Conservation (phyloP, 2,329 filamentous ascomycete genomes). For the Aspergillus sp. region DNA sequence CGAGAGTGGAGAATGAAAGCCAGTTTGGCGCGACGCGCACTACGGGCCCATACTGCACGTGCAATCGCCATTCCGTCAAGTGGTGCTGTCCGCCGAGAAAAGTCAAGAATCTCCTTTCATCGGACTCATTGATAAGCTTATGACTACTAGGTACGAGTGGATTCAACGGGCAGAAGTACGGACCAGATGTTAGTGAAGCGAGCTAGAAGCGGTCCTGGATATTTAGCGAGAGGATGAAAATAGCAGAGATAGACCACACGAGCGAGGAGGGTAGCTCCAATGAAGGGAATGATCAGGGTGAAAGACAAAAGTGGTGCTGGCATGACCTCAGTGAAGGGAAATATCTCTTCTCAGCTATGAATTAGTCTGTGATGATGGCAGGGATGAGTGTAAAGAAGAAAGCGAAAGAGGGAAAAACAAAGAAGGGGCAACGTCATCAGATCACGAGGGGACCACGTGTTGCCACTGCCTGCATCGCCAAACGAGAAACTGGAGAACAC, state of each 20-base stretch:
- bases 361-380: neutral
- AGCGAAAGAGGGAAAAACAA: neutral
- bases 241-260: constrained; percentile 15
- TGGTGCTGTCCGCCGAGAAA: neutral
- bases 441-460: neutral
- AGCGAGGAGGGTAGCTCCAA: neutral
- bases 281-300: neutral
- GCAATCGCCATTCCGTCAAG: neutral
- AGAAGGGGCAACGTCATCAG: neutral
- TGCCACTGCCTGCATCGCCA: neutral
- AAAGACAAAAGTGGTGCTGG: neutral
- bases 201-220: constrained; percentile 64
- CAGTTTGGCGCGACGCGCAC: constrained; percentile 20
- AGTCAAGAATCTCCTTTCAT: neutral
- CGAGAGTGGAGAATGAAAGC: constrained; percentile 17
- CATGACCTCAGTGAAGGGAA: neutral
- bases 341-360: neutral
- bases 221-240: constrained; percentile 61
- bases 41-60: constrained; percentile 3
- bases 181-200: constrained; percentile 9
- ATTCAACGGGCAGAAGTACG: neutral
- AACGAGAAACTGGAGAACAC: neutral
- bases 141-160: neutral
- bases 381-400: neutral
- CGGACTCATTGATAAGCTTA: neutral